Base-by-base conservation (phyloP, 2,329 filamentous ascomycete genomes). In the Lizonia empirigonia region DNA sequence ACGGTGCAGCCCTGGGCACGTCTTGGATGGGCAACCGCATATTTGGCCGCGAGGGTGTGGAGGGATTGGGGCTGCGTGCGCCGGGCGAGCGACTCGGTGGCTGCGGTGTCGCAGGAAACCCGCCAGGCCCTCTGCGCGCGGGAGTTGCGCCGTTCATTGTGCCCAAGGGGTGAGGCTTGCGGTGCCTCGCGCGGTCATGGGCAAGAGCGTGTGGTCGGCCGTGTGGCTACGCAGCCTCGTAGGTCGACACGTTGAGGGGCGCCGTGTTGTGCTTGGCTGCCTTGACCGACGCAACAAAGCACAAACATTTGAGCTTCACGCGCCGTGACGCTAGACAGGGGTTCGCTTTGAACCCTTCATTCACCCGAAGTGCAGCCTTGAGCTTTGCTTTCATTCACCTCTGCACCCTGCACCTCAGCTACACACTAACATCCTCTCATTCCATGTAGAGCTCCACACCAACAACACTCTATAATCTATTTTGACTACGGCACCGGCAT, bases 141-240 rank as follows among this genome's bases (percentile, higher is more conserved):
- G 90, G 90, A 79, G 89, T 94, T 75, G 42, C 38, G 49, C 81
- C 83, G 83, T 85, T 90, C 90, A 93, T 93, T 77, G 85, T 85
- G 88, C 42, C 44, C 49, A 44, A 4, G 27, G 37, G n/a, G 33
- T 2, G 32, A 47, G 49, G 49, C 37, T 26, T 29, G 20, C 38
- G 15, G 18, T 23, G 29, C 20, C 36, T 46, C 33, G 19, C 27
- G 42, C 33, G 16, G 19, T 32, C 49, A 52, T 52, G 49, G n/a
- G 44, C 37, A 29, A 22, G 4, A 9, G 16, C 1, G 16, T 15
- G 13, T 9, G 12, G n/a, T 10, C 18, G 37, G 22, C 18, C 10
- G 29, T 20, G 29, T 23, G 49, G 36, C 42, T 30, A 22, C 18
- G 37, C 8, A 27, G 41, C 41, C 49, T 42, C 13, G 48, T 16